phyloP scores from a whole-genome alignment of 495 filamentous ascomycete species.

The Podospora didyma region DNA sequence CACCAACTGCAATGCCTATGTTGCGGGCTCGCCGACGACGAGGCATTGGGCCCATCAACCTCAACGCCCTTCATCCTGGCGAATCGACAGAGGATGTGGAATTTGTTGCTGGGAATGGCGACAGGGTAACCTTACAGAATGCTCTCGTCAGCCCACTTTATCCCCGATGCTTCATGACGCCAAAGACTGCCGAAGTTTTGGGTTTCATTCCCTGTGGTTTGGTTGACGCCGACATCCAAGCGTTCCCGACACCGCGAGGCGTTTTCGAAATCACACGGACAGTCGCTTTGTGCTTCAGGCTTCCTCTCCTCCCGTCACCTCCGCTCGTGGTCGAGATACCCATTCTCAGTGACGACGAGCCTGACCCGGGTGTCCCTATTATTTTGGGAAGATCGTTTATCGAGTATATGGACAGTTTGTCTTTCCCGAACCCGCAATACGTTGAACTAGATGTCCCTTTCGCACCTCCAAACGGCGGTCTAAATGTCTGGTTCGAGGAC shows the following conservation, averaged over 20 bases:
- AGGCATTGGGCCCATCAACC: background rate
- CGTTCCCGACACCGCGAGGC: background rate
- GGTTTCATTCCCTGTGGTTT: background rate
- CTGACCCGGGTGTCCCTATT: background rate
- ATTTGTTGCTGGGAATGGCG: background rate
- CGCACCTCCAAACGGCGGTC: too few relatives aligned
- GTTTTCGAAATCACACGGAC: background rate
- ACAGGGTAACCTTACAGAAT: background rate
- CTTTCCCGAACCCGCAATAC: too few relatives aligned
- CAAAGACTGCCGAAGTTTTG: background rate
- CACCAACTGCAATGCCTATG: background rate
- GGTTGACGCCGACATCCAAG: background rate
- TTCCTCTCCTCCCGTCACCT: background rate
- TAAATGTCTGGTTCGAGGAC: too few relatives aligned
- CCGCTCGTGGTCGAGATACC: background rate
- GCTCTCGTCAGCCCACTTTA: background rate
- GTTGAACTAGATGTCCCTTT: too few relatives aligned
- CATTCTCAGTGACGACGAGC: background rate
- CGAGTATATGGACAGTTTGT: too few relatives aligned
- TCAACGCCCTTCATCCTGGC: background rate
- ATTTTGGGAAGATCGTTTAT: background rate
- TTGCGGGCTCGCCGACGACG: background rate
- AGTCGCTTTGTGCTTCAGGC: background rate
- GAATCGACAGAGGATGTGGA: background rate
- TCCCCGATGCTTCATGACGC: background rate